Base-by-base conservation (phyloP, 129 eudicot species). In the Flaveria robusta region DNA sequence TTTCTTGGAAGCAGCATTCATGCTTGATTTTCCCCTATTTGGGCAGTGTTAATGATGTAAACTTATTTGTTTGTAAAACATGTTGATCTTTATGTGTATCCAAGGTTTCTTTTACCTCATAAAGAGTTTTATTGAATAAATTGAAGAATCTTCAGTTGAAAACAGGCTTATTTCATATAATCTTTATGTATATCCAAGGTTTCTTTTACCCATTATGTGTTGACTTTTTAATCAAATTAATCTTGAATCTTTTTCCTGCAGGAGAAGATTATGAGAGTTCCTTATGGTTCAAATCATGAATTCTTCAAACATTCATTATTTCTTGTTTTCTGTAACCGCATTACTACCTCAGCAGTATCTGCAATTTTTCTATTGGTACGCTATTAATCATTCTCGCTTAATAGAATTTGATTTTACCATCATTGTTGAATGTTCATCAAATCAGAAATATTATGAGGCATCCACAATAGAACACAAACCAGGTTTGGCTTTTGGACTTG, bases 201-300 rank as follows among this genome's bases (percentile, higher is more conserved):
- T 18, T 39, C 45, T 56, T 68, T 11, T 42, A 2, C 18, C 22
- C 7, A 43, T 2, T 11, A 31, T 20, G 37, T 13, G 41, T 6
- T 13, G 20, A 42, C 27, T 16, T 0, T 3, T 24, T 55, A 16
- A 49, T 47, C 15, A 56, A 75, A 11, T 7, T 29, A 51, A 29
- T 65, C 45, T 77, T 47, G 49, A 39, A 69, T 60, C 4, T 76
- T 51, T 64, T 15, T 45, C 55, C 55, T 85, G 74, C 96, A 95
- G 99, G 99, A 95, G 77, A 95, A 91, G 90, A 89, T 95, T 66
- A 95, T 95, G 99, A 89, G 97, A 85, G 92, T 95, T 82, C 99
- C 99, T 18, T 95, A 95, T 71, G 99, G 99, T 68, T 78, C 87
- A 67, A 71, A 86, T 52, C 91, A 89, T 52, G 97, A 95, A 46